Conservation (phyloP, 768 basidiomycete genomes). For the Mycena pura region DNA sequence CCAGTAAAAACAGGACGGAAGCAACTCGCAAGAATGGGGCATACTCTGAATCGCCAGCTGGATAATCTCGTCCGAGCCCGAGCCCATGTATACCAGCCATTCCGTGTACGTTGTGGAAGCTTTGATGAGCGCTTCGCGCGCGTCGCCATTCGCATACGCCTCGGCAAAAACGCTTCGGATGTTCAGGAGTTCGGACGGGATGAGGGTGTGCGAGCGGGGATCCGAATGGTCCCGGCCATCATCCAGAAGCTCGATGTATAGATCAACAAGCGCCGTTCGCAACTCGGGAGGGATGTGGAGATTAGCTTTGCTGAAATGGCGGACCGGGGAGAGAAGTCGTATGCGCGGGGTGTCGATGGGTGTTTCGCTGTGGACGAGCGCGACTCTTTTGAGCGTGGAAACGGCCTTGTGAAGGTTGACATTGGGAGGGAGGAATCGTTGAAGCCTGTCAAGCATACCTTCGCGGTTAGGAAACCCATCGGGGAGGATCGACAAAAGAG, state of each 20-base stretch:
- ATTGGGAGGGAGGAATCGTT: constrained; percentile 11
- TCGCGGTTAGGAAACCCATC: constrained; percentile 26
- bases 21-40: constrained; percentile 7
- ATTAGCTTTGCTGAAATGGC: constrained; percentile 25
- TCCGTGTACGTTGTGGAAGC: constrained; percentile 22
- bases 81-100: constrained; percentile 25
- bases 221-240: constrained; percentile 22
- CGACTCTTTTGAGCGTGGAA: constrained; percentile 19
- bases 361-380: constrained; percentile 21
- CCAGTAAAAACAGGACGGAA: constrained; percentile 25
- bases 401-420: constrained; percentile 22
- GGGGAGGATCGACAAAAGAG: constrained; percentile 30
- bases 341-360: constrained; percentile 22
- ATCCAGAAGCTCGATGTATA: constrained; percentile 20
- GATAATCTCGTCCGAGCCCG: constrained; percentile 26
- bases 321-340: constrained; percentile 23
- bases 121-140: constrained; percentile 15
- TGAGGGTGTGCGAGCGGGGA: constrained; percentile 17
- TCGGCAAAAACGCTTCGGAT: constrained; percentile 21
- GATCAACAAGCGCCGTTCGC: constrained; percentile 19
- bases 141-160: constrained; percentile 19
- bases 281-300: constrained; percentile 14
- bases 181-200: constrained; percentile 25
- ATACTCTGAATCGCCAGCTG: constrained; percentile 21
- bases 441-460: constrained; percentile 23